A percentile compares a stretch with the other conserved stretches of the same genome.
Evolutionary conservation across 139 green algal species (phyloP).

Genomic region (Chlamydomonas applanata): DNA sequence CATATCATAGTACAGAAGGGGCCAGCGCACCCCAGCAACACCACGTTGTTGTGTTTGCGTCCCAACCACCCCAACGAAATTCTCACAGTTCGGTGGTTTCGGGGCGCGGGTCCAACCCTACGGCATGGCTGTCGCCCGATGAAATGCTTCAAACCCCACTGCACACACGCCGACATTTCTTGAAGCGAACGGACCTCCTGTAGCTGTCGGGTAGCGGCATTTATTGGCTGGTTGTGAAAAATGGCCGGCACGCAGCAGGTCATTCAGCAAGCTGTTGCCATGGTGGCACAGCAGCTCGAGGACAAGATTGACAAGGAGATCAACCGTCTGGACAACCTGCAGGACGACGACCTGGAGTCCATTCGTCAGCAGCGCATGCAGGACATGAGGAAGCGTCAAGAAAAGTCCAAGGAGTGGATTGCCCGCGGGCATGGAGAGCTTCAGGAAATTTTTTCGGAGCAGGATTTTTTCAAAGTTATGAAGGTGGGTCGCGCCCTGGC

Average conservation of each 20-base stretch:
- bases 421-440: constrained; percentile 89
- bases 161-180: no score
- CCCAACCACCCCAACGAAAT: no score
- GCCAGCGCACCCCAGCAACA: no score
- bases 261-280: constrained; percentile 58
- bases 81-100: no score
- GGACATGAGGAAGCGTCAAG: constrained; percentile 59
- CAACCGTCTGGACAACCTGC: constrained; percentile 85
- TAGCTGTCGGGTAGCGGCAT: background rate
- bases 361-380: constrained; percentile 63
- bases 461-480: constrained; percentile 94
- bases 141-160: no score
- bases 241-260: constrained; percentile 18
- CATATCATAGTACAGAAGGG: no score
- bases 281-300: constrained; percentile 76
- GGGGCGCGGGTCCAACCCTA: no score
- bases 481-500: constrained; percentile 49
- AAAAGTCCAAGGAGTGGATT: constrained; percentile 84
- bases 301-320: constrained; percentile 85
- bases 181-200: background rate
- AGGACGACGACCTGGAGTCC: constrained; percentile 83
- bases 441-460: constrained; percentile 74
- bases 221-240: background rate
- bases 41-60: no score
- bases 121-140: no score